Conservation (phyloP, 2,329 filamentous ascomycete species). For the Tolypocladium inflatum region DNA sequence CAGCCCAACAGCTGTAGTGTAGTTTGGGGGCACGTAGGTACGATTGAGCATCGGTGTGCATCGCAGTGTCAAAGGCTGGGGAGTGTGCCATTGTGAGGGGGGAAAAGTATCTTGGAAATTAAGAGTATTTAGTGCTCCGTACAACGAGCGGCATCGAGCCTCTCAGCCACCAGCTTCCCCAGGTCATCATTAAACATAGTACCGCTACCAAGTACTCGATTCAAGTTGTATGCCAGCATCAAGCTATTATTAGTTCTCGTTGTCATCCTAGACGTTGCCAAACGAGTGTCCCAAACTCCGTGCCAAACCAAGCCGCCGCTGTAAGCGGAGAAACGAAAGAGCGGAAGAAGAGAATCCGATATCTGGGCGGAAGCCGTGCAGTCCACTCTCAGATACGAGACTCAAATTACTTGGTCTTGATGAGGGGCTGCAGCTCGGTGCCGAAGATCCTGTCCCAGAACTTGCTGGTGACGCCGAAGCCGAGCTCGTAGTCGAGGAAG, state of each 20-base stretch:
- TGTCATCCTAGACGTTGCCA: neutral
- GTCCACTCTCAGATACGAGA: neutral
- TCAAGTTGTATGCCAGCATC: neutral
- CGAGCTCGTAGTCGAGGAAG: constrained; percentile 95
- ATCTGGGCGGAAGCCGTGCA: neutral
- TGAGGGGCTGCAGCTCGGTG: constrained; percentile 57
- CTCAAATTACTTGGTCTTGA: constrained; percentile 20
- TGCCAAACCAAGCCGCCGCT: constrained; percentile 5
- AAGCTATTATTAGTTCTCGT: neutral
- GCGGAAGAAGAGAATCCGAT: neutral
- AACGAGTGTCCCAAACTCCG: constrained; percentile 3
- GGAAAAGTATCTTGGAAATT: neutral
- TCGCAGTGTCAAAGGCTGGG: neutral
- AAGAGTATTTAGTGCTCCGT: neutral
- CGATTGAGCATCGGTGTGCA: neutral
- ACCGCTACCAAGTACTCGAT: neutral
- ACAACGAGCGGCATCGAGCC: neutral
- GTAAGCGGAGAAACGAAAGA: constrained; percentile 3
- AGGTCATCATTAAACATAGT: neutral
- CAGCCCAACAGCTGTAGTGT: neutral
- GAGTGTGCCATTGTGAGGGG: neutral
- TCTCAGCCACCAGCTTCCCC: neutral
- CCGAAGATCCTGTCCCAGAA: constrained; percentile 95
- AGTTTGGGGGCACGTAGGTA: neutral
- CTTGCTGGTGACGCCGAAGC: constrained; percentile 89